phyloP scores from a whole-genome alignment of 208 protist species.

The Balamuthia mandrillaris region DNA sequence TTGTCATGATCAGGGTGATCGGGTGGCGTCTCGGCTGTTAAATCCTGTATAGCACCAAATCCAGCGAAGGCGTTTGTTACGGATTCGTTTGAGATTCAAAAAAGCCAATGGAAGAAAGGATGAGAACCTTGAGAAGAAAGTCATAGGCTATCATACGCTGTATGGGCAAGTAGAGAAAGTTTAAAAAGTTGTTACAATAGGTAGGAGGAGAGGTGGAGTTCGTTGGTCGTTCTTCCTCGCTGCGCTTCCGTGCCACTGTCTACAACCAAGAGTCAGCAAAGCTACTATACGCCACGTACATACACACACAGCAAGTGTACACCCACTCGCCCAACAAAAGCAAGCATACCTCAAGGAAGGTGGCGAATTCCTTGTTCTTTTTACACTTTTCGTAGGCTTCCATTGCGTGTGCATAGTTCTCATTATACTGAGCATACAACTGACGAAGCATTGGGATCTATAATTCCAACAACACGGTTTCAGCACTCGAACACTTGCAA shows the following conservation, averaged over 20 bases:
- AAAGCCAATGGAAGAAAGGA: too few species aligned
- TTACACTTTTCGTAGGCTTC: slow-evolving; percentile 31
- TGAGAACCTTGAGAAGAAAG: slow-evolving; percentile 11
- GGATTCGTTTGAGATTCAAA: not conserved
- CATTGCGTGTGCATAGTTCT: slow-evolving; percentile 30
- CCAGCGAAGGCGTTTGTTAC: not conserved
- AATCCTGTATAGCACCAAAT: not conserved
- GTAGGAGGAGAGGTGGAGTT: too few species aligned
- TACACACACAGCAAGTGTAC: not conserved
- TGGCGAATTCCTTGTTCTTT: slow-evolving; percentile 15
- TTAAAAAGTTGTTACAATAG: slow-evolving; percentile 36
- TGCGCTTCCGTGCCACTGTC: not conserved
- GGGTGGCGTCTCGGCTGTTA: not conserved
- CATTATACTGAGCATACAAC: slow-evolving; percentile 22
- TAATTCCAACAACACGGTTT: not conserved
- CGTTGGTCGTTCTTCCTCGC: not conserved
- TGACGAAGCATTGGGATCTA: slow-evolving; percentile 22
- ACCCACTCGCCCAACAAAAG: not conserved
- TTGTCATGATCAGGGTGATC: not conserved
- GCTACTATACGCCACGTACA: not conserved
- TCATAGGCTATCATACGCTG: slow-evolving; percentile 25
- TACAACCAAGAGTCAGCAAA: not conserved
- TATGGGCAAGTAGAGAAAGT: slow-evolving; percentile 31
- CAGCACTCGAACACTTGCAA: not conserved
- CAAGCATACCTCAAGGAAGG: not conserved